phyloP scores from a whole-genome alignment of 73 alveolate species.

The Tetrahymena borealis region DNA sequence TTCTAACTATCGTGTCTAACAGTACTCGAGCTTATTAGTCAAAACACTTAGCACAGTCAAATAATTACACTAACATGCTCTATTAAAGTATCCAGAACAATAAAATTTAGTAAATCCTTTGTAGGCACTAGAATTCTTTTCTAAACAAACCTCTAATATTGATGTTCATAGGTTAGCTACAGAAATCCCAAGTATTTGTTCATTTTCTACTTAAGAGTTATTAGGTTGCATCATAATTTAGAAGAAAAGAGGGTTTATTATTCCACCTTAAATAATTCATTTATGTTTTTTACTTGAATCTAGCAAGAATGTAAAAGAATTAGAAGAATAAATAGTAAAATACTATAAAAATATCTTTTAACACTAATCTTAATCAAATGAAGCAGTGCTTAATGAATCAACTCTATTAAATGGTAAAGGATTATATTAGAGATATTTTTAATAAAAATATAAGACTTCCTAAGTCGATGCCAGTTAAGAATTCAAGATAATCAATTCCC shows the following conservation, averaged over 20 bases:
- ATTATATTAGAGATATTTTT: not conserved
- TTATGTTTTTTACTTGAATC: not conserved
- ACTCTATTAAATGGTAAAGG: not conserved
- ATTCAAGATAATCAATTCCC: not conserved
- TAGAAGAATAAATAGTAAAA: not conserved
- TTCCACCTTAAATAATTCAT: not conserved
- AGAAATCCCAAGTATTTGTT: not conserved
- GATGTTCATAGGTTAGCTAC: not conserved
- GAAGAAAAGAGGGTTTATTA: not conserved
- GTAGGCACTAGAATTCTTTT: not conserved
- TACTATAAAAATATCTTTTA: no score
- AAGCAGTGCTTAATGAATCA: not conserved
- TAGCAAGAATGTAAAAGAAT: not conserved
- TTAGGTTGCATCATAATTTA: not conserved
- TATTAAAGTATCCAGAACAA: not conserved
- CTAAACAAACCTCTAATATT: not conserved
- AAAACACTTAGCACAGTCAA: not conserved
- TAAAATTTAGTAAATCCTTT: not conserved
- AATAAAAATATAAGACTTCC: not conserved
- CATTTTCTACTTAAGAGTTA: not conserved
- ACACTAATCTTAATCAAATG: not conserved
- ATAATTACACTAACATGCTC: not conserved
- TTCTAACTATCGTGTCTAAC: not conserved
- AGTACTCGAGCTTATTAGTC: not conserved
- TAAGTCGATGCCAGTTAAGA: not conserved